Evolutionary conservation across 805 yeast genomes (phyloP).

Genomic region (Starmerella potacharoeniae): DNA sequence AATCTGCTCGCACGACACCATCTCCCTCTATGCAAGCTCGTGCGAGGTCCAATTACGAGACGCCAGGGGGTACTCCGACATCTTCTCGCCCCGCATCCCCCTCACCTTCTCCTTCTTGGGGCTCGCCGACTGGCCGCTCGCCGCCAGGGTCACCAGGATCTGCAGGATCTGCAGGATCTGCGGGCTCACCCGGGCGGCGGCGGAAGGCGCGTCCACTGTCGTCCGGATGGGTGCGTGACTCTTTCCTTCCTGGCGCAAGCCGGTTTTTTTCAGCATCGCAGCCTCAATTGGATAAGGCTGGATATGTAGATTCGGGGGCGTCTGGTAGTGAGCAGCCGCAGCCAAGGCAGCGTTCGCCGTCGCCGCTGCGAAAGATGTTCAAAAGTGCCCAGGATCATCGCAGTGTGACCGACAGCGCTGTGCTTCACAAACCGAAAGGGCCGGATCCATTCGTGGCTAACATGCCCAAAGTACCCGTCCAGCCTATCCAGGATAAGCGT

Average conservation of each 20-base stretch:
- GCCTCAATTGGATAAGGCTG: background rate
- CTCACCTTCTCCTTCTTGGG: background rate
- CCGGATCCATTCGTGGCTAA: conserved; percentile 10
- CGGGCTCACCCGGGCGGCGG: conserved; percentile 6
- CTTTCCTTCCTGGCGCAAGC: conserved; percentile 7
- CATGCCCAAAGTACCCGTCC: conserved; percentile 19
- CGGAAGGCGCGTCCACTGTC: conserved; percentile 11
- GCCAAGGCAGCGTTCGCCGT: conserved; percentile 10
- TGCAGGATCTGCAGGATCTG: background rate
- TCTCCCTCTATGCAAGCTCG: background rate
- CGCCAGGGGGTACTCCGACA: background rate
- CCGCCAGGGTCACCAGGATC: conserved; percentile 1
- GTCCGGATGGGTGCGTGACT: conserved; percentile 13
- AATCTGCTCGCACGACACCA: background rate
- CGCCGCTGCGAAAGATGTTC: conserved; percentile 20
- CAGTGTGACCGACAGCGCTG: conserved; percentile 17
- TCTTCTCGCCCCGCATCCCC: background rate
- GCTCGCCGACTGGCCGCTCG: background rate
- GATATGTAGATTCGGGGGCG: background rate
- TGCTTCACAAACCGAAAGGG: background rate
- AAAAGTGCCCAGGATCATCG: conserved; percentile 17
- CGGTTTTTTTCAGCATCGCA: conserved; percentile 13
- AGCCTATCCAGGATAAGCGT: conserved; percentile 15
- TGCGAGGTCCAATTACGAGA: background rate
- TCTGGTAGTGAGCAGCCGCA: background rate